phyloP scores from a whole-genome alignment of 345 rosid genomes.

The Citrus maxima region DNA sequence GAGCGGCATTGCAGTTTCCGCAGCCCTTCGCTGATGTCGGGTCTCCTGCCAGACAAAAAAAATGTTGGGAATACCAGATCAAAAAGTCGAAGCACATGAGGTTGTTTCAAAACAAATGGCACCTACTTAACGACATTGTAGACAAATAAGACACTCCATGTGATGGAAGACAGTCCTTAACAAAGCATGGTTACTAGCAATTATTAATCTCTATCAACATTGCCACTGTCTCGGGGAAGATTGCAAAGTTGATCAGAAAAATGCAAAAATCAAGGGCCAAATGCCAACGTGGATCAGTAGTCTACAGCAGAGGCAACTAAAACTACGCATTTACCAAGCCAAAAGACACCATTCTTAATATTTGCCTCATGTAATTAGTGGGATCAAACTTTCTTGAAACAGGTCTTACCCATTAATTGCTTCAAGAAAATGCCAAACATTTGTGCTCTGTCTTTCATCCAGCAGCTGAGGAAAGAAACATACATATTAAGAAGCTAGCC shows the following conservation, averaged over 20 bases:
- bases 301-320: background rate
- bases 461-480: slow-evolving; percentile 53
- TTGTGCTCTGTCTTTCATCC: slow-evolving; percentile 75
- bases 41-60: slow-evolving; percentile 58
- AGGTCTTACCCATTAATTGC: slow-evolving; percentile 70
- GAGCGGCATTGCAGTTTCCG: slow-evolving; percentile 73
- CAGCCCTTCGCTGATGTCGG: slow-evolving; percentile 74
- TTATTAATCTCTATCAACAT: background rate
- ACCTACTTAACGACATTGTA: background rate
- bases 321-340: background rate
- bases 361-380: background rate
- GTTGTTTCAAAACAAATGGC: background rate
- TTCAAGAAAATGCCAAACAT: slow-evolving; percentile 81
- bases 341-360: background rate
- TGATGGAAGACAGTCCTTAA: background rate
- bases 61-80: background rate
- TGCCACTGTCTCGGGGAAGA: background rate
- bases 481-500: slow-evolving; percentile 10
- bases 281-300: background rate
- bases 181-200: background rate
- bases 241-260: background rate
- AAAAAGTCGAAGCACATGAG: background rate
- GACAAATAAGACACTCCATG: background rate
- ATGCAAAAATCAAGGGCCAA: background rate
- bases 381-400: slow-evolving; percentile 2